These are phyloP conservation scores for Dictyophora rubrovolvata DNA, from an alignment of 768 basidiomycete species.

Conservation along the genomic window DNA sequence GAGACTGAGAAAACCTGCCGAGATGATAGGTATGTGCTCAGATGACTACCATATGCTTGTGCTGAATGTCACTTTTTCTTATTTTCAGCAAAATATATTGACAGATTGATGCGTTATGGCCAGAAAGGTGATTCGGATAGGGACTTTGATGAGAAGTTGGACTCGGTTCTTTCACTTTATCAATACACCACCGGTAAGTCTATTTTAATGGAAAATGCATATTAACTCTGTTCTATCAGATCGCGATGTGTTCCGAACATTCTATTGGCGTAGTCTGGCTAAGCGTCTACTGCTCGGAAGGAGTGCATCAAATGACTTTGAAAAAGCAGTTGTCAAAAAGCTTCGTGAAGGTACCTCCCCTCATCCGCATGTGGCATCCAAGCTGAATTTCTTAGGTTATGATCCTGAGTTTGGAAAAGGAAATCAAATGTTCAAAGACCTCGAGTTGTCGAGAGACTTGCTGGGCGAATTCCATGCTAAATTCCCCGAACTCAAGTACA, in stretches of 20 bases:
- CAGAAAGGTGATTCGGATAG: conserved; percentile 58
- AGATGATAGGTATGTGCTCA: conserved; percentile 45
- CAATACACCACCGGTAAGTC: conserved; percentile 57
- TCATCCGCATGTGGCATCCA: neutral
- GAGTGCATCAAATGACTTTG: conserved; percentile 81
- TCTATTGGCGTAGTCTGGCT: conserved; percentile 83
- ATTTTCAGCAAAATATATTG: conserved; percentile 66
- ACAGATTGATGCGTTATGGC: conserved; percentile 78
- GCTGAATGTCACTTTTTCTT: too few relatives aligned
- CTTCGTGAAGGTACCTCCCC: conserved; percentile 62
- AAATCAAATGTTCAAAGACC: conserved; percentile 91
- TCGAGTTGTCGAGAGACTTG: conserved; percentile 65
- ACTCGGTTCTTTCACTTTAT: conserved; percentile 64
- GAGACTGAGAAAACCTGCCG: conserved; percentile 69
- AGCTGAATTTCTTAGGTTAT: conserved; percentile 49
- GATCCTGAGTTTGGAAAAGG: conserved; percentile 94
- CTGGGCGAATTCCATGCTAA: conserved; percentile 55
- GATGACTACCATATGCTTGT: too few relatives aligned
- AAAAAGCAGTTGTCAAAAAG: conserved; percentile 74
- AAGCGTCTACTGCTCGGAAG: conserved; percentile 77
- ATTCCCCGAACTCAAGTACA: conserved; percentile 32
- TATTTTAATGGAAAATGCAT: neutral
- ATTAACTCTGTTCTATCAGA: conserved; percentile 27
- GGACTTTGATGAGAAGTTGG: conserved; percentile 53
- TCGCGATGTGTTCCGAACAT: conserved; percentile 89